These are phyloP conservation scores for Hypoxylon crocopeplum DNA, from an alignment of 495 filamentous ascomycete species.

Conservation along the genomic window DNA sequence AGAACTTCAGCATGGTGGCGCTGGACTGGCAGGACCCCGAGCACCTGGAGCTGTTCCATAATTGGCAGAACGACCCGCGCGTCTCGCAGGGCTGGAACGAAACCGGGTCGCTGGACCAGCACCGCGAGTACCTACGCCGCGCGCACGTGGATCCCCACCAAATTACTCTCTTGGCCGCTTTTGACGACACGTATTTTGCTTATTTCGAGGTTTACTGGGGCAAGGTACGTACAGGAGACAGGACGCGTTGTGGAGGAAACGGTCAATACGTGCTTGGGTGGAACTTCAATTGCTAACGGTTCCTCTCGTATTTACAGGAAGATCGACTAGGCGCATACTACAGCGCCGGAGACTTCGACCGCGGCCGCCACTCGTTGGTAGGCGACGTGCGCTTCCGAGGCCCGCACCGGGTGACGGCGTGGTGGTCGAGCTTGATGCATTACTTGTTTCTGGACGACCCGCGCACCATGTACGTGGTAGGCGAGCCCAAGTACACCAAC, in stretches of 20 bases:
- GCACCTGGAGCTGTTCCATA: constrained; percentile 68
- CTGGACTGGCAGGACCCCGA: constrained; percentile 60
- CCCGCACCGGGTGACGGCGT: constrained; percentile 69
- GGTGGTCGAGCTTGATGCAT: constrained; percentile 74
- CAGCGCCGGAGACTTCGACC: constrained; percentile 66
- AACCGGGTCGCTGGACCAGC: constrained; percentile 68
- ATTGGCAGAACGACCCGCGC: constrained; percentile 74
- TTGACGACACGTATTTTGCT: constrained; percentile 66
- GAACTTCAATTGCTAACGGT: neutral
- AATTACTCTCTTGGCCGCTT: constrained; percentile 66
- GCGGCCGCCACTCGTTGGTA: constrained; percentile 72
- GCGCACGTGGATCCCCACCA: constrained; percentile 69
- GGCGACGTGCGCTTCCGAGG: constrained; percentile 69
- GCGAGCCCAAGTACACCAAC: constrained; percentile 69
- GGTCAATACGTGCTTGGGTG: too few species aligned
- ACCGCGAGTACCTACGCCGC: constrained; percentile 65
- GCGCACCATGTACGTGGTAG: constrained; percentile 66
- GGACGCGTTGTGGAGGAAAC: too few species aligned
- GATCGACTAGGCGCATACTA: constrained; percentile 72
- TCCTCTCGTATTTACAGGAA: constrained; percentile 52
- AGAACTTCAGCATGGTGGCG: constrained; percentile 70
- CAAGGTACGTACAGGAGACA: constrained; percentile 67
- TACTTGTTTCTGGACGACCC: constrained; percentile 75
- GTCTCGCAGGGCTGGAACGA: constrained; percentile 74
- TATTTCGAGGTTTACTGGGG: constrained; percentile 78